Evolutionary conservation across 2,329 filamentous ascomycete genomes (phyloP).

Genomic region (Colletotrichum kahawae): DNA sequence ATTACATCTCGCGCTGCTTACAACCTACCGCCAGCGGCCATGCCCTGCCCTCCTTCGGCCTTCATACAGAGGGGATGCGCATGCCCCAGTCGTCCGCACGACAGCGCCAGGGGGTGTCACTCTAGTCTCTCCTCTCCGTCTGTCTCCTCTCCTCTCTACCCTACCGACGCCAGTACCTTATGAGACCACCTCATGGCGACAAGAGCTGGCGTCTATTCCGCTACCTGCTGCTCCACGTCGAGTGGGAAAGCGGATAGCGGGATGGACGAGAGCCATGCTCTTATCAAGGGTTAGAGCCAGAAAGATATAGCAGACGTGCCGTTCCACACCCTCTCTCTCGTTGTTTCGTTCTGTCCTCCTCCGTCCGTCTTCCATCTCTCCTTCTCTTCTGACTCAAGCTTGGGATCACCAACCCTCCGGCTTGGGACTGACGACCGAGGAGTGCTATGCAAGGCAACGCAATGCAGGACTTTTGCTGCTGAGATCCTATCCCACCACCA

Average conservation of each 20-base stretch:
- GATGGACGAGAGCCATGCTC: neutral
- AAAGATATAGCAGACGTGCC: slow-evolving; percentile 2
- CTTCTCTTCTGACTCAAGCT: neutral
- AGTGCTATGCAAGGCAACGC: neutral
- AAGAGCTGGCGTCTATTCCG: neutral
- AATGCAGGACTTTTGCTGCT: slow-evolving; percentile 13
- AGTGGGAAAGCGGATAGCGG: neutral
- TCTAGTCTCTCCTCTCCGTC: neutral
- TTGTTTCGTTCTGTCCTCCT: neutral
- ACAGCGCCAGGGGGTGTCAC: neutral
- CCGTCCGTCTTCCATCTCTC: neutral
- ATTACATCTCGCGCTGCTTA: neutral
- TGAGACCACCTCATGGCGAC: neutral
- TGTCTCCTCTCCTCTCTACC: neutral
- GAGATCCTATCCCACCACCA: slow-evolving; percentile 9
- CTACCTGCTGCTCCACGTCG: slow-evolving; percentile 7
- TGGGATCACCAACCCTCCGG: neutral
- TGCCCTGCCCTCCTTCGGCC: neutral
- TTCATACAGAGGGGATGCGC: slow-evolving; percentile 11
- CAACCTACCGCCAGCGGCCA: neutral
- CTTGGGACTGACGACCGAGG: neutral
- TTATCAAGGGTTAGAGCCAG: slow-evolving; percentile 15
- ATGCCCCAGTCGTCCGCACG: neutral
- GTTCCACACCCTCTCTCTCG: slow-evolving; percentile 12
- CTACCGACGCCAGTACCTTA: neutral